phyloP scores from a whole-genome alignment of 257 asterid genomes.

The Parsonsia alboflavescens region DNA sequence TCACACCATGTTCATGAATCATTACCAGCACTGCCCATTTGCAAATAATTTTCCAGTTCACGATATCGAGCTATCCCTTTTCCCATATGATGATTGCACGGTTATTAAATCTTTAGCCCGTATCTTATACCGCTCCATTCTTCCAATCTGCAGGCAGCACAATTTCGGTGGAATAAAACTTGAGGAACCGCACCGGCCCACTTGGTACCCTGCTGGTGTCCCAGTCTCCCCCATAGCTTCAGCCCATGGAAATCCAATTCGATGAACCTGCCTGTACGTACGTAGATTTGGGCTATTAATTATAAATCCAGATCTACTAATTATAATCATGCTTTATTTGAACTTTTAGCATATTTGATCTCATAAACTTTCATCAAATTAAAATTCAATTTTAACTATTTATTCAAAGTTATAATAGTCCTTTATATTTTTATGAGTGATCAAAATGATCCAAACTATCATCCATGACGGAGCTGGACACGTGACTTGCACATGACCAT shows the following conservation, averaged over 20 bases:
- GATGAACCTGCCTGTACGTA: conserved; percentile 44
- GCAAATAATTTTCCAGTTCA: neutral
- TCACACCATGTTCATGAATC: neutral
- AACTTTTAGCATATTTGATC: too few relatives aligned
- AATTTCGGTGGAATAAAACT: conserved; percentile 53
- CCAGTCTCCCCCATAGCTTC: conserved; percentile 73
- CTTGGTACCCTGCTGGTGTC: conserved; percentile 59
- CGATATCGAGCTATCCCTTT: neutral
- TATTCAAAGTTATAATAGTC: too few relatives aligned
- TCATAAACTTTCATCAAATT: too few relatives aligned
- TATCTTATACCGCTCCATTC: conserved; percentile 42
- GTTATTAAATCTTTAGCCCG: conserved; percentile 49
- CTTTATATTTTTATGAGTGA: too few relatives aligned
- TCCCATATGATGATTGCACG: neutral
- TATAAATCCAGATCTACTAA: too few relatives aligned
- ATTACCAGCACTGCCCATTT: neutral
- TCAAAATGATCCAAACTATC: too few relatives aligned
- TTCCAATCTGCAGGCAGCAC: conserved; percentile 66
- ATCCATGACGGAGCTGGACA: too few relatives aligned
- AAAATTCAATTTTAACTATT: too few relatives aligned
- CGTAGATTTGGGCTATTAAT: too few relatives aligned
- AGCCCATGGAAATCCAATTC: conserved; percentile 57
- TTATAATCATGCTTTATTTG: too few relatives aligned
- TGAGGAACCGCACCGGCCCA: conserved; percentile 63
- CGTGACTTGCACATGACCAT: too few relatives aligned